phyloP scores from a whole-genome alignment of 345 rosid genomes.

The Eucalyptus pumila region DNA sequence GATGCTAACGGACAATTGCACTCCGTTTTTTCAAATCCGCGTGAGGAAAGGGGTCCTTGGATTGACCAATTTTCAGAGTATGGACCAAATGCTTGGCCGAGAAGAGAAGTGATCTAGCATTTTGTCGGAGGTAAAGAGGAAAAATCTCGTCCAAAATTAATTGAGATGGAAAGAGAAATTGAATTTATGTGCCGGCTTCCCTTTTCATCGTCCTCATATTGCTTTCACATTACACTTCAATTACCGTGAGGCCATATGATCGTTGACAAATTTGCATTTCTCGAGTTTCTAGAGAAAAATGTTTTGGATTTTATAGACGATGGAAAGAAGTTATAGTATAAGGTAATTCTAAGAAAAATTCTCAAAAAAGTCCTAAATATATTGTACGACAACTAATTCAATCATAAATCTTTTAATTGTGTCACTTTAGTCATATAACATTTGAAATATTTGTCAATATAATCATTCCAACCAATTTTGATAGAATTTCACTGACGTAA shows the following conservation, averaged over 20 bases:
- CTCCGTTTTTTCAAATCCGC: neutral
- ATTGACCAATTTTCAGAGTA: neutral
- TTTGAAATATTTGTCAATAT: too few relatives aligned
- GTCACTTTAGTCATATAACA: too few relatives aligned
- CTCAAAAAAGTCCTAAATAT: rapidly evolving
- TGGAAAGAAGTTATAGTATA: neutral
- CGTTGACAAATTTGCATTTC: neutral
- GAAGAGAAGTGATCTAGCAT: neutral
- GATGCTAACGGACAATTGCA: neutral
- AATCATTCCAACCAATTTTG: too few relatives aligned
- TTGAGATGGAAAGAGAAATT: neutral
- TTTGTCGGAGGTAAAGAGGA: neutral
- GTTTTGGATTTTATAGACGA: neutral
- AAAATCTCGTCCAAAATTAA: neutral
- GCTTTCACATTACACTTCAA: neutral
- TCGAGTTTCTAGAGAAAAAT: neutral
- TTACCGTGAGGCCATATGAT: neutral
- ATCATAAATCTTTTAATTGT: too few relatives aligned
- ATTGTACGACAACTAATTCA: too few relatives aligned
- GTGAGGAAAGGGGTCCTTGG: neutral
- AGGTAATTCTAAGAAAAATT: neutral
- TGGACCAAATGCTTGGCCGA: neutral
- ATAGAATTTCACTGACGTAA: neutral
- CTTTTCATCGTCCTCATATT: neutral
- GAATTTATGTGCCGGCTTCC: neutral